These are phyloP conservation scores for Coniochaeta ligniaria DNA, from an alignment of 2,329 filamentous ascomycete species.

Conservation along the genomic window DNA sequence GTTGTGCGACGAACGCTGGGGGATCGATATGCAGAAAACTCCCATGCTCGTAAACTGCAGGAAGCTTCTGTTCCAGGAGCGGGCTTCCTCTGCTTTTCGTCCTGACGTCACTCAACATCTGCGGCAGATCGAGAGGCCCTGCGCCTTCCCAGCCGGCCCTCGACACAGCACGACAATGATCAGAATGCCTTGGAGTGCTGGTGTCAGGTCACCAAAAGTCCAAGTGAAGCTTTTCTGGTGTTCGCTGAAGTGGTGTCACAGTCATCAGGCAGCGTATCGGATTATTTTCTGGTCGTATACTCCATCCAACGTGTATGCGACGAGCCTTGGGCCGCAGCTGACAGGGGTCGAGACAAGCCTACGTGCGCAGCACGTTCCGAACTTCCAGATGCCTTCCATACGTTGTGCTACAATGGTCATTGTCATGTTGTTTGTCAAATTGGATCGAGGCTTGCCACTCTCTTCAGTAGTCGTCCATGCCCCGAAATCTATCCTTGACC, in stretches of 20 bases:
- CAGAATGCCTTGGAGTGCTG: not conserved
- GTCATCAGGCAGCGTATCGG: not conserved
- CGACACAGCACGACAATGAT: not conserved
- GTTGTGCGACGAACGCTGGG: not conserved
- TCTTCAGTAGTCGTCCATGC: not conserved
- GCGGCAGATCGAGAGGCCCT: not conserved
- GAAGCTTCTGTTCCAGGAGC: not conserved
- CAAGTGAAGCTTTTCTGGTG: not conserved
- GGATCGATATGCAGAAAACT: not conserved
- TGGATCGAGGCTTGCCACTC: not conserved
- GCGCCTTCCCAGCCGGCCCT: not conserved
- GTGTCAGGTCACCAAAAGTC: not conserved
- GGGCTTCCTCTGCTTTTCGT: not conserved
- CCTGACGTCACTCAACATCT: not conserved
- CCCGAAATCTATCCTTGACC: not conserved
- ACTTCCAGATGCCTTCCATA: not conserved
- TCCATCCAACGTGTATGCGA: not conserved
- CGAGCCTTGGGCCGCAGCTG: not conserved
- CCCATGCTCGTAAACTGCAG: not conserved
- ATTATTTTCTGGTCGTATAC: not conserved
- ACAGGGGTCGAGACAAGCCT: not conserved
- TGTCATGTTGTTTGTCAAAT: not conserved
- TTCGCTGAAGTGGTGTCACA: not conserved
- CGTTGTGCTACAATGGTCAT: not conserved
- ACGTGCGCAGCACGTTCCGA: not conserved